A percentile compares a stretch with the other conserved stretches of the same genome.
phyloP scores from a whole-genome alignment of 1,284 basidiomycete species.

The Trichosporon inkin region DNA sequence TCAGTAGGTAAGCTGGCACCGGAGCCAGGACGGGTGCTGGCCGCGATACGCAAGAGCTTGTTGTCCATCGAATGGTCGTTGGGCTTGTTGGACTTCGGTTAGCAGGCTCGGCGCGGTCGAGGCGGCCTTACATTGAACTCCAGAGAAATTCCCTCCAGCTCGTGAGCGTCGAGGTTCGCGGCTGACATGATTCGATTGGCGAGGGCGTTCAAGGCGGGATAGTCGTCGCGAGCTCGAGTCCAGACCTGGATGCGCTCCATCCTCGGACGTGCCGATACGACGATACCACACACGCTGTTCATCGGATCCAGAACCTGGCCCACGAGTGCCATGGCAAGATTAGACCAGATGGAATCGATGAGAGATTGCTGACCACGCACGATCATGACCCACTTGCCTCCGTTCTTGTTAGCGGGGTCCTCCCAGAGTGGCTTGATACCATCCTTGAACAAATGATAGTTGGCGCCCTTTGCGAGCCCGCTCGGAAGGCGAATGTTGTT shows the following conservation, averaged over 20 bases:
- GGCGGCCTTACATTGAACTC: conserved; percentile 69
- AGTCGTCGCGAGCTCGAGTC: conserved; percentile 75
- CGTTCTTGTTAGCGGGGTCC: conserved; percentile 81
- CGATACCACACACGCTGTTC: conserved; percentile 83
- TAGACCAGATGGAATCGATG: conserved; percentile 85
- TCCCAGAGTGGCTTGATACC: conserved; percentile 67
- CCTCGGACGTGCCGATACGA: conserved; percentile 79
- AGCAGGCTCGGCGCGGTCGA: neutral
- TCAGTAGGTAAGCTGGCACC: conserved; percentile 3
- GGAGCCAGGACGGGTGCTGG: conserved; percentile 4
- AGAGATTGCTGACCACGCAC: conserved; percentile 66
- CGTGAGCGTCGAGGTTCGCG: conserved; percentile 53
- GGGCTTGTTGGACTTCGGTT: conserved; percentile 8
- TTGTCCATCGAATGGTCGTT: neutral
- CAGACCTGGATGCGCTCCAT: conserved; percentile 86
- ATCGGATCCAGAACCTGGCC: conserved; percentile 80
- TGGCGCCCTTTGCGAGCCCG: conserved; percentile 76
- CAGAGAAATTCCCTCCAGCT: conserved; percentile 72
- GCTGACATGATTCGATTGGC: conserved; percentile 75
- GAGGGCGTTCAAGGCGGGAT: conserved; percentile 70
- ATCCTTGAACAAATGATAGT: conserved; percentile 87
- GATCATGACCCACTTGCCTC: conserved; percentile 91
- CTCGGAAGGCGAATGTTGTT: conserved; percentile 91
- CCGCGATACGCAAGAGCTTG: conserved; percentile 10
- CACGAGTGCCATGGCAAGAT: conserved; percentile 83